A percentile compares a stretch with the other conserved stretches of the same genome.
These are phyloP conservation scores for Madurella mycetomatis DNA, from an alignment of 2,329 filamentous ascomycete genomes.

Conservation along the genomic window DNA sequence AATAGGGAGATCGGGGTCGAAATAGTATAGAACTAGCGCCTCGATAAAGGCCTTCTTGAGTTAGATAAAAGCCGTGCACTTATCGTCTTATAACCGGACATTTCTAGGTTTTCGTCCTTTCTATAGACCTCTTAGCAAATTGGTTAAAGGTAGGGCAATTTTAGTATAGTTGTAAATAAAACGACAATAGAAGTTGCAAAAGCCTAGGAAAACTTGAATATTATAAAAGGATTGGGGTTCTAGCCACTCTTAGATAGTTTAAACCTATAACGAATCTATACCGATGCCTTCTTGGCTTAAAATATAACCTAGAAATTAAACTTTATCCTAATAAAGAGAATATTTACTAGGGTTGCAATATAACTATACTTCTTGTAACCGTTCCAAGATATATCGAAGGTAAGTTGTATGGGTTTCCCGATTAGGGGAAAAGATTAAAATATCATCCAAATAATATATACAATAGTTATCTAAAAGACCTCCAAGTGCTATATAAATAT, in stretches of 20 bases:
- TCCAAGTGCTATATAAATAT: background rate
- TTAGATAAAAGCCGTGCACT: background rate
- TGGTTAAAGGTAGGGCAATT: background rate
- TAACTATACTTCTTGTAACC: background rate
- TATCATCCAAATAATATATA: background rate
- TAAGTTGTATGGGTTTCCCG: background rate
- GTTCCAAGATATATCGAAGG: background rate
- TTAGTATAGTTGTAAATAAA: background rate
- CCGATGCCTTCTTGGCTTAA: too few relatives aligned
- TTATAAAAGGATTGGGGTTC: background rate
- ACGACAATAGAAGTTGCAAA: background rate
- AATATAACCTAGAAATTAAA: background rate
- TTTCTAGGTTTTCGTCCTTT: background rate
- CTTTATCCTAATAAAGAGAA: background rate
- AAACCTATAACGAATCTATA: background rate
- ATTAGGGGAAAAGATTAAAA: background rate
- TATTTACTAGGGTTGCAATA: background rate
- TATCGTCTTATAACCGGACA: background rate
- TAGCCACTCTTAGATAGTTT: background rate
- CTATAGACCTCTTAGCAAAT: background rate
- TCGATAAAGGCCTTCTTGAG: background rate
- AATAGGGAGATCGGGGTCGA: background rate
- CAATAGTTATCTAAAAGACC: background rate
- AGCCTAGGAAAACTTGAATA: background rate
- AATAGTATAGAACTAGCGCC: background rate